Percentiles rank a stretch among this genome's conserved stretches.
Conservation (phyloP, 371 early-diverging fungal species). For the Chytridium lagenaria region DNA sequence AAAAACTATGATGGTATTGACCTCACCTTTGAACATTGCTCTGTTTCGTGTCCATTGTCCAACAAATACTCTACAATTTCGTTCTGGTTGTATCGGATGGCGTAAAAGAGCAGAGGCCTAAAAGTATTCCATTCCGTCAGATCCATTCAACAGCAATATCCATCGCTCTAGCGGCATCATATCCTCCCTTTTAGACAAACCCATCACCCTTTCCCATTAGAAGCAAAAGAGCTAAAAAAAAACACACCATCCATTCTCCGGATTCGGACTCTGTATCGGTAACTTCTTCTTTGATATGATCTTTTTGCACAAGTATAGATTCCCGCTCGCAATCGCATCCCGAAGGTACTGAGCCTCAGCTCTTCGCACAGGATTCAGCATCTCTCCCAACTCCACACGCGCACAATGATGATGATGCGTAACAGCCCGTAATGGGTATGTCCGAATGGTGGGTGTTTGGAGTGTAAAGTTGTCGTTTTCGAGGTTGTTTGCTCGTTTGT, state of each 20-base stretch:
- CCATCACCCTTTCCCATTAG: neutral
- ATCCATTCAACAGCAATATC: neutral
- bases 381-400: no score
- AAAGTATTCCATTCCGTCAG: neutral
- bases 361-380: neutral
- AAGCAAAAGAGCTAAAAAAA: neutral
- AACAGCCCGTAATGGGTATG: no score
- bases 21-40: constrained; percentile 37
- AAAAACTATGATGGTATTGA: neutral
- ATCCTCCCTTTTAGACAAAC: no score
- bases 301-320: constrained; percentile 37
- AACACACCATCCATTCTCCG: constrained; percentile 48
- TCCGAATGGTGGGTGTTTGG: no score
- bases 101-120: constrained; percentile 56
- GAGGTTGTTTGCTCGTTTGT: no score
- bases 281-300: constrained; percentile 38
- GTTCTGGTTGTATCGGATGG: constrained; percentile 47
- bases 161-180: neutral
- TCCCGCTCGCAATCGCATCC: constrained; percentile 45
- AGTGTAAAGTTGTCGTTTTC: no score
- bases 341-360: constrained; percentile 30
- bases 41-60: constrained; percentile 44
- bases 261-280: constrained; percentile 43
- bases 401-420: no score
- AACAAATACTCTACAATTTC: constrained; percentile 45